These are phyloP conservation scores for Aspergillus flavus DNA, from an alignment of 2,329 filamentous ascomycete species.

Conservation along the genomic window DNA sequence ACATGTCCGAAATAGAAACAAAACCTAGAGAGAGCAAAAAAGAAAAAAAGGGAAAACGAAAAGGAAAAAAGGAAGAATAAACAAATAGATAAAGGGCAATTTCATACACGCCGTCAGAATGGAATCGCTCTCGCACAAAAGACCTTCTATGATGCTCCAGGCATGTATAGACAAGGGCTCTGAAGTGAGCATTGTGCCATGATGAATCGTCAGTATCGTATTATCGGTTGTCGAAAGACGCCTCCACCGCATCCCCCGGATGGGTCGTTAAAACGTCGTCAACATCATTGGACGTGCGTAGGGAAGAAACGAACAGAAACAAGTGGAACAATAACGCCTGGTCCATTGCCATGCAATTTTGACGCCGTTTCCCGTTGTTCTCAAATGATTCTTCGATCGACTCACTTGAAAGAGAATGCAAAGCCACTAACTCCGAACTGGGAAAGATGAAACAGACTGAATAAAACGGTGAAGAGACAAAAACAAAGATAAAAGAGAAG, in stretches of 20 bases:
- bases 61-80: too few species aligned
- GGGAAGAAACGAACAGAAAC: conserved; percentile 12
- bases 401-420: conserved; percentile 12
- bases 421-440: conserved; percentile 20
- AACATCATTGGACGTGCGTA: conserved; percentile 16
- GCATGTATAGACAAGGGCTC: conserved; percentile 17
- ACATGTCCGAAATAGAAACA: conserved; percentile 34
- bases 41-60: neutral
- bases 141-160: conserved; percentile 25
- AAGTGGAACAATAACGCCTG: conserved; percentile 16
- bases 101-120: conserved; percentile 27
- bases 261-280: conserved; percentile 18
- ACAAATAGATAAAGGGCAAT: conserved; percentile 16
- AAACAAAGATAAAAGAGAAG: conserved; percentile 10
- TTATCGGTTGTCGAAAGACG: conserved; percentile 18
- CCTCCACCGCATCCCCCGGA: conserved; percentile 9
- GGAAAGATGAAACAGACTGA: conserved; percentile 3
- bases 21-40: conserved; percentile 17
- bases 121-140: conserved; percentile 14
- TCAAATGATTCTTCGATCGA: conserved; percentile 7
- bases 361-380: conserved; percentile 18
- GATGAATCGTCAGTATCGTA: conserved; percentile 26
- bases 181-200: conserved; percentile 18
- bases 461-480: conserved; percentile 11
- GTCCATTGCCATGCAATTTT: conserved; percentile 22